phyloP scores from a whole-genome alignment of 208 protist genomes.

The Acanthamoeba healyi region DNA sequence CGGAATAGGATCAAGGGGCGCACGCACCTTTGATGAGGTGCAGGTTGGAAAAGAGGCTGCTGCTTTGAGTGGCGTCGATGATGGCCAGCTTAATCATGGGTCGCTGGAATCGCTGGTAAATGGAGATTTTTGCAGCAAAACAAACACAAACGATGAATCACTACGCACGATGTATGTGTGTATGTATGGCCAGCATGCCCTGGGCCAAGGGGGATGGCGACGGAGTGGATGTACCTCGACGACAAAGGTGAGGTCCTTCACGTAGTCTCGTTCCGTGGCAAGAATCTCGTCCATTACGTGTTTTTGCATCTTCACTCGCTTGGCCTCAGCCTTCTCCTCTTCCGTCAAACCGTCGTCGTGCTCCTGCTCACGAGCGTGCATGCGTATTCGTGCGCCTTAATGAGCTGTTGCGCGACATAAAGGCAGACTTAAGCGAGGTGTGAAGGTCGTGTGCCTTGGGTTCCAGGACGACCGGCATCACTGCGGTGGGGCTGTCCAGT shows the following conservation, averaged over 20 bases:
- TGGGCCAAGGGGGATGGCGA: not conserved
- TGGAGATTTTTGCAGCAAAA: not conserved
- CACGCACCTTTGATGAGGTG: not conserved
- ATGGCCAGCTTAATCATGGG: not conserved
- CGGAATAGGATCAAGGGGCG: not conserved
- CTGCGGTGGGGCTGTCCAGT: too few species aligned
- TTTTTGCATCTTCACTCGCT: not conserved
- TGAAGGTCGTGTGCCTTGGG: too few species aligned
- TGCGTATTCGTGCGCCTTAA: too few species aligned
- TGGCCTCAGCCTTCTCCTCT: slow-evolving; percentile 6
- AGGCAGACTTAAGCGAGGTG: too few species aligned
- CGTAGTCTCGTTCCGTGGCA: slow-evolving; percentile 13
- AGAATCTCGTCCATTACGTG: slow-evolving; percentile 27
- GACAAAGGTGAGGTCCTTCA: slow-evolving; percentile 8
- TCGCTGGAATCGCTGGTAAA: not conserved
- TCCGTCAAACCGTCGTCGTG: not conserved
- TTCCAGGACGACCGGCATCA: too few species aligned
- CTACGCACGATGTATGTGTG: too few species aligned
- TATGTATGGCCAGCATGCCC: not conserved
- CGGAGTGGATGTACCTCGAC: not conserved
- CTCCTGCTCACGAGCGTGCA: not conserved
- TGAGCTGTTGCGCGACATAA: too few species aligned
- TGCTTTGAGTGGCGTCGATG: not conserved
- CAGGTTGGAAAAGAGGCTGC: slow-evolving; percentile 28
- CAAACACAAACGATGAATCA: not conserved